Percentiles rank a stretch among this genome's conserved stretches.
phyloP scores from a whole-genome alignment of 2,329 filamentous ascomycete species.

The Massarina eburnea region DNA sequence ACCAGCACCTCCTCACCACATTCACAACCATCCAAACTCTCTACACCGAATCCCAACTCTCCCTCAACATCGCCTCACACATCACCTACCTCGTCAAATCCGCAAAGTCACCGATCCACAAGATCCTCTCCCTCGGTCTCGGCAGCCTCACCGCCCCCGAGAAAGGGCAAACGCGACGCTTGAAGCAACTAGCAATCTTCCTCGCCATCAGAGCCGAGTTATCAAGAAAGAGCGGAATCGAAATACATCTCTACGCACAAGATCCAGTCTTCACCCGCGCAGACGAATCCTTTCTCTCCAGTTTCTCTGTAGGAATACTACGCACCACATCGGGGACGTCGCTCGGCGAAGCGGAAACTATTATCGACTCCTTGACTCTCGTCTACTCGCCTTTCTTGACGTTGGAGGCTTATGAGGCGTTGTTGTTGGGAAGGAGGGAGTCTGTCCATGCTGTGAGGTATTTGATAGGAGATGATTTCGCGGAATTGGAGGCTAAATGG shows the following conservation, averaged over 20 bases:
- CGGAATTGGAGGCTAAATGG: conserved; percentile 29
- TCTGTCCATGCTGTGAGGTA: conserved; percentile 13
- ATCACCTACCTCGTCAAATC: conserved; percentile 7
- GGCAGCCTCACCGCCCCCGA: conserved; percentile 13
- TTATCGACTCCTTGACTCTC: conserved; percentile 23
- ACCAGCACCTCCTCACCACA: conserved; percentile 5
- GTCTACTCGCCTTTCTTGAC: conserved; percentile 34
- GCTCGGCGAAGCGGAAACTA: conserved; percentile 24
- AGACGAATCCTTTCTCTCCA: conserved; percentile 26
- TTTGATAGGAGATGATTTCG: conserved; percentile 33
- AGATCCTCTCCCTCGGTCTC: conserved; percentile 24
- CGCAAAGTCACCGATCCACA: conserved; percentile 6
- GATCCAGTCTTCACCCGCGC: conserved; percentile 32
- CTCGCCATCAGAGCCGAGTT: conserved; percentile 20
- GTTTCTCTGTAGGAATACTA: conserved; percentile 21
- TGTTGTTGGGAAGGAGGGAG: conserved; percentile 4
- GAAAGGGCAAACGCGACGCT: conserved; percentile 23
- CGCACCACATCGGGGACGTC: conserved; percentile 26
- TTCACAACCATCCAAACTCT: conserved; percentile 10
- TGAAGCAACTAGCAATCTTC: conserved; percentile 34
- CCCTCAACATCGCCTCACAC: conserved; percentile 11
- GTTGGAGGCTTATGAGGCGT: conserved; percentile 21
- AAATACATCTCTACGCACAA: conserved; percentile 26
- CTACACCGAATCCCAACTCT: conserved; percentile 14
- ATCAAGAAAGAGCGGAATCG: conserved; percentile 5